Percentiles rank a stretch among this genome's conserved stretches.
These are phyloP conservation scores for Ilyonectria destructans DNA, from an alignment of 2,329 filamentous ascomycete species.

Conservation along the genomic window DNA sequence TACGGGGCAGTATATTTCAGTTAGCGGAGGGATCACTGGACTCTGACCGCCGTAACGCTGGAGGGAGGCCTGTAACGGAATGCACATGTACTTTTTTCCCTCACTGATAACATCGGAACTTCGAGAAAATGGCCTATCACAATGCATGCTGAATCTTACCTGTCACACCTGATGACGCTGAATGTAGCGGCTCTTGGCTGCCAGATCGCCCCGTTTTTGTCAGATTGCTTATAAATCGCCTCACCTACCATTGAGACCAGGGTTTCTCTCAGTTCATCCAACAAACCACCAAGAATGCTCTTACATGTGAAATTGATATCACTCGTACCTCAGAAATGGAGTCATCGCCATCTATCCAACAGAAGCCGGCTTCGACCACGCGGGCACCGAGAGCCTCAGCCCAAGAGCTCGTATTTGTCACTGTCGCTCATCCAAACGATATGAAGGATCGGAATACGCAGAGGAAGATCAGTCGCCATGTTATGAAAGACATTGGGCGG, in stretches of 20 bases:
- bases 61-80: no score
- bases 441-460: conserved; percentile 21
- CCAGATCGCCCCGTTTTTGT: background rate
- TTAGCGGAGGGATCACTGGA: conserved; percentile 55
- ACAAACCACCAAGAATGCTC: background rate
- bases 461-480: conserved; percentile 30
- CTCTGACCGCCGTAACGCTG: background rate
- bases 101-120: background rate
- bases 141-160: background rate
- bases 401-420: conserved; percentile 27
- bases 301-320: background rate
- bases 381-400: background rate
- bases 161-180: background rate
- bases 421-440: conserved; percentile 20
- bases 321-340: background rate
- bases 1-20: conserved; percentile 60
- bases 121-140: no score
- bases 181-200: background rate
- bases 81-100: background rate
- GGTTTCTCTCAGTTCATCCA: background rate
- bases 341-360: background rate
- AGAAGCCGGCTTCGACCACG: background rate
- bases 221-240: background rate
- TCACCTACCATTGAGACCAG: background rate
- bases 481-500: conserved; percentile 28